Conservation (phyloP, 164 flowering plant species). For the Aristolochia contorta region DNA sequence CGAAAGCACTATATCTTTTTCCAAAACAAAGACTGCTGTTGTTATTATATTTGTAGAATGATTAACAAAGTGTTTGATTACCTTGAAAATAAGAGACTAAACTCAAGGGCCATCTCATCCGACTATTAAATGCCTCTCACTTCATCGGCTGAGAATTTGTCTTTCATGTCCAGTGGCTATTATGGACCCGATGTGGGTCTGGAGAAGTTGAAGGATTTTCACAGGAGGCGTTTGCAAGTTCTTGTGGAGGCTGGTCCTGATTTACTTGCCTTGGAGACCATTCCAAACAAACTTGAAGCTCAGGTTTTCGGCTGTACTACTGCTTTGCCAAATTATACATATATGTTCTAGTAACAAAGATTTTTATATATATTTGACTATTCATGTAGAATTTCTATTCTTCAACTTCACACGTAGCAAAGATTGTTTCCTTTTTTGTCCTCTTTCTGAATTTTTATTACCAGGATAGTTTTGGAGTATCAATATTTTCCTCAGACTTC, state of each 20-base stretch:
- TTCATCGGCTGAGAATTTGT: not conserved
- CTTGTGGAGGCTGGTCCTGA: conserved; percentile 77
- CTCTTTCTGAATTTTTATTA: too few relatives aligned
- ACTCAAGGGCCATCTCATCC: not conserved
- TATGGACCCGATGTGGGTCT: conserved; percentile 55
- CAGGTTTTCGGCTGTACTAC: conserved; percentile 39
- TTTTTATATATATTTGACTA: too few relatives aligned
- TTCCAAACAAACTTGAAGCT: conserved; percentile 91
- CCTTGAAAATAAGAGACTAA: not conserved
- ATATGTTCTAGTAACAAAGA: not conserved
- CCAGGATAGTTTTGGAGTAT: too few relatives aligned
- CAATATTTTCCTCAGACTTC: too few relatives aligned
- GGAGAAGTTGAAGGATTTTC: conserved; percentile 81
- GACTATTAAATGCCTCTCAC: conserved; percentile 1
- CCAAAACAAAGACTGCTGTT: too few relatives aligned
- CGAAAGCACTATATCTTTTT: too few relatives aligned
- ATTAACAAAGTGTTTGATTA: not conserved
- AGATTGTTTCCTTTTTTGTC: too few relatives aligned
- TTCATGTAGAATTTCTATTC: too few relatives aligned
- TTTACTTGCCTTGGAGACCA: conserved; percentile 86
- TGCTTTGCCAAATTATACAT: not conserved
- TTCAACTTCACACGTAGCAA: too few relatives aligned
- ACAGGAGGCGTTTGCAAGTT: conserved; percentile 67
- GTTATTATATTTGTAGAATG: too few relatives aligned
- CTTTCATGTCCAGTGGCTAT: conserved; percentile 40